Conservation (phyloP, 139 green algal species). For the Cymbomonas tetramitiformis region DNA sequence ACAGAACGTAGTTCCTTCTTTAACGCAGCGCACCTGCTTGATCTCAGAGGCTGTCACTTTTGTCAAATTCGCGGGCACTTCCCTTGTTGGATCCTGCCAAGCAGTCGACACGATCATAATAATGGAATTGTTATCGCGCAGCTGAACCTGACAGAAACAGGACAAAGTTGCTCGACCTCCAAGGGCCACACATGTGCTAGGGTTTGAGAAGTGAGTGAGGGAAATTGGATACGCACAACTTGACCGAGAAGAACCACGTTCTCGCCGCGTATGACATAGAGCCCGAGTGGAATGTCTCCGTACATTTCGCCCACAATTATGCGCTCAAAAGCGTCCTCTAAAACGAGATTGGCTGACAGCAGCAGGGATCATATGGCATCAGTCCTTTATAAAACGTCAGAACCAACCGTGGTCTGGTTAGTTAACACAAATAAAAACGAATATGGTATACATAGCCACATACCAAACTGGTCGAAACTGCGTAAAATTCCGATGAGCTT, state of each 20-base stretch:
- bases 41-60: slow-evolving; percentile 46
- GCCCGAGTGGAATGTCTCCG: slow-evolving; percentile 53
- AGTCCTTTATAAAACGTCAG: too few relatives aligned
- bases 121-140: slow-evolving; percentile 8
- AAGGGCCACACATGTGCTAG: neutral
- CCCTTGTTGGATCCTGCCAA: slow-evolving; percentile 33
- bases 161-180: neutral
- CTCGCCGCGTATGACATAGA: slow-evolving; percentile 66
- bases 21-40: slow-evolving; percentile 22
- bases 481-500: slow-evolving; percentile 15
- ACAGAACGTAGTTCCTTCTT: neutral
- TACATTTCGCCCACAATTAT: slow-evolving; percentile 55
- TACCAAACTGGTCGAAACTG: slow-evolving; percentile 8
- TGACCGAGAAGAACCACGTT: slow-evolving; percentile 75
- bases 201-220: neutral
- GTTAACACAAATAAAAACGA: neutral
- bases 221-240: slow-evolving; percentile 25
- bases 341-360: slow-evolving; percentile 44
- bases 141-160: slow-evolving; percentile 1
- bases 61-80: slow-evolving; percentile 39
- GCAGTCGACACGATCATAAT: slow-evolving; percentile 6
- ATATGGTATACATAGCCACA: neutral
- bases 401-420: neutral
- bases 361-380: too few relatives aligned
- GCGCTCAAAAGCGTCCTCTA: slow-evolving; percentile 52